phyloP scores from a whole-genome alignment of 345 rosid species.

The Hibiscus tridactylites region DNA sequence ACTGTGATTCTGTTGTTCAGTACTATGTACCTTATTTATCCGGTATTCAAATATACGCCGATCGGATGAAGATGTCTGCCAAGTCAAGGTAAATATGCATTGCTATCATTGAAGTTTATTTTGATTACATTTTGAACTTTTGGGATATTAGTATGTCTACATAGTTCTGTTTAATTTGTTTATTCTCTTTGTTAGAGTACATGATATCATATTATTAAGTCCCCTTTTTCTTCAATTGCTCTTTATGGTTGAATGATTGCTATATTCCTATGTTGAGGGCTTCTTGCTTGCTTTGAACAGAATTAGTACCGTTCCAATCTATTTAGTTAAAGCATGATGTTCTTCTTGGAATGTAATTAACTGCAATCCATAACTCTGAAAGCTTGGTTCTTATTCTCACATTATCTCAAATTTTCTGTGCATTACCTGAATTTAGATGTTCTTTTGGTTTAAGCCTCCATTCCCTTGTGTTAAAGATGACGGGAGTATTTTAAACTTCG shows the following conservation, averaged over 20 bases:
- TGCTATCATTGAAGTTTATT: not conserved
- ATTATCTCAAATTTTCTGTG: not conserved
- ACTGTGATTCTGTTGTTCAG: constrained; percentile 51
- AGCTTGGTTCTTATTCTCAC: not conserved
- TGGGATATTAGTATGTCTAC: too few species aligned
- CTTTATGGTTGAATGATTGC: too few species aligned
- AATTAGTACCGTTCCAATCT: not conserved
- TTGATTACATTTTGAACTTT: too few species aligned
- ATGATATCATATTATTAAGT: too few species aligned
- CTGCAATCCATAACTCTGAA: not conserved
- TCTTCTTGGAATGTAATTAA: not conserved
- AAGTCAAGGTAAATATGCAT: constrained; percentile 33
- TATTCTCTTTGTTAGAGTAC: too few species aligned
- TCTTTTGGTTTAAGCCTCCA: not conserved
- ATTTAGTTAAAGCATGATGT: not conserved
- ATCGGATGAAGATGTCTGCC: constrained; percentile 30
- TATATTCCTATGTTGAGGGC: not conserved
- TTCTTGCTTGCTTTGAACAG: not conserved
- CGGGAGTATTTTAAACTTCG: not conserved
- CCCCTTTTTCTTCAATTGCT: not conserved
- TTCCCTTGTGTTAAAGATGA: not conserved
- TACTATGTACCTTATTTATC: constrained; percentile 69
- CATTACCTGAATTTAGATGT: not conserved
- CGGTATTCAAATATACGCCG: constrained; percentile 53
- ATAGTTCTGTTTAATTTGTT: not conserved